Conservation (phyloP, 176 grass and related monocot genomes). For the Chrysopogon serrulatus region DNA sequence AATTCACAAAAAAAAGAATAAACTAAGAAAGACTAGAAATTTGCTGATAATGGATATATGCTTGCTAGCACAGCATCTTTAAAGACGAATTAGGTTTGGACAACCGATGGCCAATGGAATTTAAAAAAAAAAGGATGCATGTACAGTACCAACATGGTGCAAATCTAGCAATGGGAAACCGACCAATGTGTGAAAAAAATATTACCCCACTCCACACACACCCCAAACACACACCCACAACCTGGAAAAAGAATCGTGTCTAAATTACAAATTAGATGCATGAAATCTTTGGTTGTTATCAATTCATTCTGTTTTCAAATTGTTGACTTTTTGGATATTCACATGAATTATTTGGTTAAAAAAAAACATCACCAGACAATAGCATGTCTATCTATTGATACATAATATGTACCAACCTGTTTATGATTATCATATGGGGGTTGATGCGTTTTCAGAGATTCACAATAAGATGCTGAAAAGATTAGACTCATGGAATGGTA, state of each 20-base stretch:
- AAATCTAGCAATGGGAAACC: background rate
- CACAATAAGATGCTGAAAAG: background rate
- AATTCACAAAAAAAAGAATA: background rate
- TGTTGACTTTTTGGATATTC: background rate
- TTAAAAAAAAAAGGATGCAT: background rate
- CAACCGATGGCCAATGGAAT: background rate
- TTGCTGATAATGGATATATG: background rate
- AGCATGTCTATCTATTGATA: background rate
- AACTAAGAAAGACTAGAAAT: background rate
- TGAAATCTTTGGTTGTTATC: background rate
- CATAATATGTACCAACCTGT: background rate
- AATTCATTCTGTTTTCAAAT: background rate
- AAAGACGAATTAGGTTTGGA: background rate
- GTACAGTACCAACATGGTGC: background rate
- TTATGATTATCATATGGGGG: background rate
- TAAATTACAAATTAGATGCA: too few species aligned
- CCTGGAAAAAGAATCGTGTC: too few species aligned
- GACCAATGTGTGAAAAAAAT: background rate
- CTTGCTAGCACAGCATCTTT: background rate
- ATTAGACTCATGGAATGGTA: background rate
- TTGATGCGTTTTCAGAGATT: background rate
- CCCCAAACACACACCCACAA: too few species aligned
- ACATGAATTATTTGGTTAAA: background rate
- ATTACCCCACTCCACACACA: too few species aligned
- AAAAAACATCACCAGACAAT: background rate